phyloP scores from a whole-genome alignment of 192 early-diverging fungal species.

The Linnemannia hyalina region DNA sequence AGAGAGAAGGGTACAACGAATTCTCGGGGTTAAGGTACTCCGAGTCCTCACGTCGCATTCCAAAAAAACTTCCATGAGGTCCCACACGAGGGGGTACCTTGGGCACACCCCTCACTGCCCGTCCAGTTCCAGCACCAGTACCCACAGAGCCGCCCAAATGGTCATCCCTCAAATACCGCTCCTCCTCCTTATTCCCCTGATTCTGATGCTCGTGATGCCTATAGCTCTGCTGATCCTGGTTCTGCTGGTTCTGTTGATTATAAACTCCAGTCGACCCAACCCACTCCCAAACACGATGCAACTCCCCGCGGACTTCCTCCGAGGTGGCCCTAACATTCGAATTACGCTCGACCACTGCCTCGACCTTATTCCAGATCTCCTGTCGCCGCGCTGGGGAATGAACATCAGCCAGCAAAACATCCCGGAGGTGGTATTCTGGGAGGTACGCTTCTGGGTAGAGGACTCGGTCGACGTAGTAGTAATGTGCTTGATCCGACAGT shows the following conservation, averaged over 20 bases:
- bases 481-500: constrained; percentile 63
- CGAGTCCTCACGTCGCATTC: constrained; percentile 46
- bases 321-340: constrained; percentile 74
- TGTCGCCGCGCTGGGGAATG: constrained; percentile 56
- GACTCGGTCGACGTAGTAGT: constrained; percentile 74
- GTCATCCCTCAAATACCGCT: background rate
- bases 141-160: background rate
- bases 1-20: constrained; percentile 46
- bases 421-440: constrained; percentile 65
- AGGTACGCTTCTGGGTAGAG: constrained; percentile 63
- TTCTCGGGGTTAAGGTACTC: constrained; percentile 49
- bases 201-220: background rate
- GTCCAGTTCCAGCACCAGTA: background rate
- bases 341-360: constrained; percentile 68
- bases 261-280: constrained; percentile 60
- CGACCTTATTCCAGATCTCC: constrained; percentile 72
- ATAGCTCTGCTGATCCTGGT: background rate
- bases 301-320: constrained; percentile 70
- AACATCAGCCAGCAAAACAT: constrained; percentile 65
- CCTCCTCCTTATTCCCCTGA: too few species aligned
- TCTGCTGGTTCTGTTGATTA: constrained; percentile 1
- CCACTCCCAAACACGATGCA: constrained; percentile 79
- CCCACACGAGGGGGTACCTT: constrained; percentile 36
- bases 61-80: constrained; percentile 53
- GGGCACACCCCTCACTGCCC: constrained; percentile 14